phyloP scores from a whole-genome alignment of 495 filamentous ascomycete species.

The Letharia columbiana region DNA sequence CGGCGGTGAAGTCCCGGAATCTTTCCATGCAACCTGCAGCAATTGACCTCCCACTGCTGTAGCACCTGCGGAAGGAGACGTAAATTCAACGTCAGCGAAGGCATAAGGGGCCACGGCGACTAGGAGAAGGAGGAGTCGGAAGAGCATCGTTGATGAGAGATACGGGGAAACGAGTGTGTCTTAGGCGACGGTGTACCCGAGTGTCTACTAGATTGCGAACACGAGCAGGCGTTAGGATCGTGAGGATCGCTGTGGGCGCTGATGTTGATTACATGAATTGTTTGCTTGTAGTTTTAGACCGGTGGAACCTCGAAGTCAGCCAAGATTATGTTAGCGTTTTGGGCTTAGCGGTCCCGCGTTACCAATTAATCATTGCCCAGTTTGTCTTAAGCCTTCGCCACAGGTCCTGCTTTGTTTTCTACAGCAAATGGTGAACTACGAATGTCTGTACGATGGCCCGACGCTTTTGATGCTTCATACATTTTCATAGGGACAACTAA shows the following conservation, averaged over 20 bases:
- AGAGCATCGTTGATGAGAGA: constrained; percentile 25
- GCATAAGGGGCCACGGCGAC: constrained; percentile 36
- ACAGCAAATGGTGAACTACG: background rate
- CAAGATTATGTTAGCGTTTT: background rate
- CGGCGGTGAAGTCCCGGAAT: constrained; percentile 42
- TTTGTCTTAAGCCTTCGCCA: background rate
- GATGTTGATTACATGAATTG: background rate
- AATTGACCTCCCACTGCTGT: constrained; percentile 41
- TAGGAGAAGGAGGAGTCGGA: constrained; percentile 34
- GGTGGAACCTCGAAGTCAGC: too few relatives aligned
- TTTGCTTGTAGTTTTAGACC: background rate
- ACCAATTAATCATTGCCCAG: background rate
- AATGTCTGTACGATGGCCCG: background rate
- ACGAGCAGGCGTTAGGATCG: background rate
- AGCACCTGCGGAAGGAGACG: constrained; percentile 40
- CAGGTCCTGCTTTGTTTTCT: background rate
- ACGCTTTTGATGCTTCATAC: background rate
- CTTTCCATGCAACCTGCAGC: constrained; percentile 51
- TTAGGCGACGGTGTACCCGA: background rate
- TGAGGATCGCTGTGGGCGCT: constrained; percentile 16
- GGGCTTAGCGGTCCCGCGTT: background rate
- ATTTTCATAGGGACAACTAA: background rate
- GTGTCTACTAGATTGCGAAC: background rate
- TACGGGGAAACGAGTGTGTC: constrained; percentile 15
- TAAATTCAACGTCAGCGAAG: constrained; percentile 51